Conservation (phyloP, 192 early-diverging fungal genomes). For the Linnemannia hyalina region DNA sequence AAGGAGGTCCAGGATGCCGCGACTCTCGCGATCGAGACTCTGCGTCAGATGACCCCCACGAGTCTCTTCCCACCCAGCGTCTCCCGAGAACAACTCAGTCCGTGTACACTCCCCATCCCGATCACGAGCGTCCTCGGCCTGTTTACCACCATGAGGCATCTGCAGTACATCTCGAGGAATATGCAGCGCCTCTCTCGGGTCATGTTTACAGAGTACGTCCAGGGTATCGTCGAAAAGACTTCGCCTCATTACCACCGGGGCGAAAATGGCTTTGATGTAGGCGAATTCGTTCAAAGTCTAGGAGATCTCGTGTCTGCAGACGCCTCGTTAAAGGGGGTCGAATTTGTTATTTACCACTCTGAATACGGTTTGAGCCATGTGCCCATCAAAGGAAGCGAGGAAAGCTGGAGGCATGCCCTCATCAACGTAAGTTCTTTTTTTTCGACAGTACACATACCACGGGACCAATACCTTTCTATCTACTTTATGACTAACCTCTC, state of each 20-base stretch:
- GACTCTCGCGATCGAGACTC: constrained; percentile 58
- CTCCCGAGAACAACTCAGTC: constrained; percentile 65
- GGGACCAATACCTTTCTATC: neutral
- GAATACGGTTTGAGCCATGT: constrained; percentile 67
- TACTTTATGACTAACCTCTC: neutral
- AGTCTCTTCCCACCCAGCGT: constrained; percentile 56
- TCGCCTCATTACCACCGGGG: constrained; percentile 33
- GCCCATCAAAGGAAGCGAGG: constrained; percentile 66
- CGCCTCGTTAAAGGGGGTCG: constrained; percentile 64
- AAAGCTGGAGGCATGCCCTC: constrained; percentile 63
- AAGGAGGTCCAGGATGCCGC: constrained; percentile 65
- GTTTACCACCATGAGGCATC: constrained; percentile 65
- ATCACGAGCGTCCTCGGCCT: constrained; percentile 67
- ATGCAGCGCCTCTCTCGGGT: constrained; percentile 56
- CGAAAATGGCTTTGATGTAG: constrained; percentile 66
- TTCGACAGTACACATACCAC: neutral
- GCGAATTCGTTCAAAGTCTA: constrained; percentile 66
- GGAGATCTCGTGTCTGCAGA: constrained; percentile 71
- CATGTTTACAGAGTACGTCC: constrained; percentile 54
- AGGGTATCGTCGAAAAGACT: constrained; percentile 40
- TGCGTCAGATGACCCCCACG: constrained; percentile 66
- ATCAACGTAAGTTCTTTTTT: constrained; percentile 61
- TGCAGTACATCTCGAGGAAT: constrained; percentile 65
- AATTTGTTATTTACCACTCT: constrained; percentile 68
- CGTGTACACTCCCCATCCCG: constrained; percentile 68